Evolutionary conservation across 1,284 basidiomycete species (phyloP), one percentile per base, ranked within the genome.

Genomic region (Ganoderma meredithae): DNA sequence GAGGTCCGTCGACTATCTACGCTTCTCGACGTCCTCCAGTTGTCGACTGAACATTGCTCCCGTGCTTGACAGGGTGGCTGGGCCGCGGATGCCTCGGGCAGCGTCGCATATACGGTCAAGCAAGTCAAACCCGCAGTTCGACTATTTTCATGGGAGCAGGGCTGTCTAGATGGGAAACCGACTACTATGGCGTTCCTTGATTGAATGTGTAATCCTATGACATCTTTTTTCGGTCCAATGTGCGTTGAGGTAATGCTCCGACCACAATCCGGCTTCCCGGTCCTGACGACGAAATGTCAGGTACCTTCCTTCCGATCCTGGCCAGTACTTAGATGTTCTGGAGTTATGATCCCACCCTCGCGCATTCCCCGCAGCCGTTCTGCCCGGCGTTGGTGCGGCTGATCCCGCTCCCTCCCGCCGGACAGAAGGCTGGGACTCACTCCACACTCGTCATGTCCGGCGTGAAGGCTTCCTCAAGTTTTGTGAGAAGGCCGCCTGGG

Each of bases 61-160:
- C 5, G 33, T 4, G 31, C 33, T 56, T 10, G 19, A 56, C 33
- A 56, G 55, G 55, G 17, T n/a, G 33, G 19, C 1, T 56, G 55
- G 55, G 33, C 33, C 19, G 10, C 55, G 55, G 55, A 56, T 56
- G 33, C 19, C 27, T 33, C 55, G 31, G 55, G 33, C 3, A 39
- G 10, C 55, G 55, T 39, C 19, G 19, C 33, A 22, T 12, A 12
- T 31, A 39, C 33, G 27, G 33, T 56, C 31, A 33, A 36, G 31
- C 55, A 33, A 31, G 55, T 56, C 19, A 33, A 56, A 15, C 3
- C n/a, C 19, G 19, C 55, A 56, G 55, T 56, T 36, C 55, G 55
- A n/a, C 36, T 56, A 33, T 56, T 56, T 22, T 17, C 33, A 17
- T 56, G 55, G 55, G 55, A 56, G 55, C 6, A n/a, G 55, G 55